Conservation (phyloP, 2,329 filamentous ascomycete species). For the Penicillium sp. region DNA sequence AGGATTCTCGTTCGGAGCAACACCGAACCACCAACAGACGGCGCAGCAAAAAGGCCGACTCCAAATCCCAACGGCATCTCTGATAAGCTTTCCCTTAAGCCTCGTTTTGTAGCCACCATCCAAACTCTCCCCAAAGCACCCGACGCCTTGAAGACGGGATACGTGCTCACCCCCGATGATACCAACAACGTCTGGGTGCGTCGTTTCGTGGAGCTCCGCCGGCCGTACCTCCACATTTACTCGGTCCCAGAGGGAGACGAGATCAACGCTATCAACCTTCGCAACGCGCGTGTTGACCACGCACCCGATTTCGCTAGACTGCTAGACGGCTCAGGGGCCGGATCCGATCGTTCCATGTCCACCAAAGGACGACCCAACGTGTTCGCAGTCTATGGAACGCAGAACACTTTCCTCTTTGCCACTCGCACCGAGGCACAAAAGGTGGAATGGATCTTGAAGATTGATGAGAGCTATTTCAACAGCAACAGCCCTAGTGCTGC, state of each 20-base stretch:
- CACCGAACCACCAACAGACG: constrained; percentile 46
- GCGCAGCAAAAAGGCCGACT: constrained; percentile 31
- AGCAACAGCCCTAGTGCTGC: constrained; percentile 29
- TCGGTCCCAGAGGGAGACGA: constrained; percentile 84
- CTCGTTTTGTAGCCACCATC: constrained; percentile 73
- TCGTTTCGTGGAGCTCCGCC: constrained; percentile 86
- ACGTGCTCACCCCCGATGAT: constrained; percentile 80
- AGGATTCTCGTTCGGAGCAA: constrained; percentile 46
- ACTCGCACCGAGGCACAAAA: constrained; percentile 87
- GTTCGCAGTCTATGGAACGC: constrained; percentile 90
- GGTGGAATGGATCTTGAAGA: constrained; percentile 93
- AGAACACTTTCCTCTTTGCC: constrained; percentile 94
- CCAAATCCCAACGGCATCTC: constrained; percentile 27
- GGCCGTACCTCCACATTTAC: constrained; percentile 90
- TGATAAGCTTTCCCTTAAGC: constrained; percentile 48
- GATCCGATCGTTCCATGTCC: constrained; percentile 37
- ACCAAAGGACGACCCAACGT: constrained; percentile 64
- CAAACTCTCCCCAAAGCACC: constrained; percentile 79
- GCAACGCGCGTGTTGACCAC: constrained; percentile 88
- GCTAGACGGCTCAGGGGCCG: constrained; percentile 55
- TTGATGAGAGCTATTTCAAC: constrained; percentile 77
- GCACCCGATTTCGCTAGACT: constrained; percentile 83
- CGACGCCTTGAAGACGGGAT: constrained; percentile 79
- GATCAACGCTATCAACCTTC: constrained; percentile 82
- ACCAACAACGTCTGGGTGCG: constrained; percentile 81